Base-by-base conservation (phyloP, 257 asterid species). In the Cynanchum wilfordii region DNA sequence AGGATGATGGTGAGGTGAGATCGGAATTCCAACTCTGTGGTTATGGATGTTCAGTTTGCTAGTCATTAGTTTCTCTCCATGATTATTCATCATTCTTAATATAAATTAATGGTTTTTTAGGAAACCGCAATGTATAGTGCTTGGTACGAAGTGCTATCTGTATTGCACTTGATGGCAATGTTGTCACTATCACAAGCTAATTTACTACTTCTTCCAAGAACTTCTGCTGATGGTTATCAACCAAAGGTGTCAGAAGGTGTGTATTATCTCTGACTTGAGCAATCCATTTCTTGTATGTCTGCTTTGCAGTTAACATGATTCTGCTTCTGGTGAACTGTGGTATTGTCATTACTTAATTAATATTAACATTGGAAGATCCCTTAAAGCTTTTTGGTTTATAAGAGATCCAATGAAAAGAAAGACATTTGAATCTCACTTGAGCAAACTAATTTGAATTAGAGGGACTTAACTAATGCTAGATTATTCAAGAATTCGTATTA, bases 81-180 rank as follows among this genome's bases (percentile, higher is more conserved):
- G 60, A 52, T 68, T 5, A 25, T 54, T 66, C 52, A 33, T 74
- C 33, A 47, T 81, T 73, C 72, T 71, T 75, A 68, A 56, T 79
- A 38, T 51, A 55, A 54, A 36, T 30, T 65, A 19, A 68, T 66
- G 40, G 69, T 24, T 15, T 51, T 66, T 42, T 75, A 95, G 99
- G 99, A 95, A 86, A 95, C 96, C 20, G 90, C 87, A 80, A 89
- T 92, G 79, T 83, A 73, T 76, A 90, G 88, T 75, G 96, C 90
- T 84, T 92, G 99, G 99, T 95, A 92, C 75, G 98, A 95, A 87
- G 89, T 89, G 47, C 71, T 95, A 70, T 95, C 99, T 11, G 86
- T 92, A 80, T 86, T 95, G 91, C 98, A 95, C 96, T 89, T 95
- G 90, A 92, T 90, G 98, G 98, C 98, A 47, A 86, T 86, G 72